A percentile compares a stretch with the other conserved stretches of the same genome.
Conservation (phyloP, 768 basidiomycete genomes). For the Auricularia sp. region DNA sequence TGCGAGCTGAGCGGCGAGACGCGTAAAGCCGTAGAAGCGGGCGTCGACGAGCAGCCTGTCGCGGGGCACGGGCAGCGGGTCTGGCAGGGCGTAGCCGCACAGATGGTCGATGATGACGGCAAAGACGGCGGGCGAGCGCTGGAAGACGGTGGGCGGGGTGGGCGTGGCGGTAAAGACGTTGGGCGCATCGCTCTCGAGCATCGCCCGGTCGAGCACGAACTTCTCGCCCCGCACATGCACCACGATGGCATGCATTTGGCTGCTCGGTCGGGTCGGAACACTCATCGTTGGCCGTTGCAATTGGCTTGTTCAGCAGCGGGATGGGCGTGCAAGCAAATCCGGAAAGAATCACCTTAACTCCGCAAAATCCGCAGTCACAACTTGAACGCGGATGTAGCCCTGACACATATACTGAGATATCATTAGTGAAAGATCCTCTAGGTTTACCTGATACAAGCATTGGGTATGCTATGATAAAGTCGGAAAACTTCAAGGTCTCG, state of each 20-base stretch:
- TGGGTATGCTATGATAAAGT: too few relatives aligned
- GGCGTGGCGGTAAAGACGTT: not conserved
- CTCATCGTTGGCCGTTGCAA: too few relatives aligned
- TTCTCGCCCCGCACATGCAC: not conserved
- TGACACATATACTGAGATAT: too few relatives aligned
- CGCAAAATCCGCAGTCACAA: too few relatives aligned
- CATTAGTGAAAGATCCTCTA: too few relatives aligned
- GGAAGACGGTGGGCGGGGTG: not conserved
- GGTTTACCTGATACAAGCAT: too few relatives aligned
- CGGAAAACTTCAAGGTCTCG: too few relatives aligned
- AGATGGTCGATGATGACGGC: not conserved
- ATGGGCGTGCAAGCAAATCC: too few relatives aligned
- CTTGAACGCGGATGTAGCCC: too few relatives aligned
- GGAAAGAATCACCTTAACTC: too few relatives aligned
- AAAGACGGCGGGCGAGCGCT: conserved; percentile 1
- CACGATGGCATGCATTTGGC: not conserved
- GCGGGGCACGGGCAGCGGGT: not conserved
- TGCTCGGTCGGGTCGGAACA: not conserved
- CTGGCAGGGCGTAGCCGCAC: not conserved
- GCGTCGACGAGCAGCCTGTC: not conserved
- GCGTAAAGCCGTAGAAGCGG: not conserved
- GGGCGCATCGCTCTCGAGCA: conserved; percentile 2
- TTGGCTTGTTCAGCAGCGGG: too few relatives aligned
- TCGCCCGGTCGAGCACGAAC: not conserved
- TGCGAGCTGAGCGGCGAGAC: not conserved